Evolutionary conservation across 306 rosid genomes (phyloP), one percentile per base, ranked within the genome.

Genomic region (Inga leiocalycina): DNA sequence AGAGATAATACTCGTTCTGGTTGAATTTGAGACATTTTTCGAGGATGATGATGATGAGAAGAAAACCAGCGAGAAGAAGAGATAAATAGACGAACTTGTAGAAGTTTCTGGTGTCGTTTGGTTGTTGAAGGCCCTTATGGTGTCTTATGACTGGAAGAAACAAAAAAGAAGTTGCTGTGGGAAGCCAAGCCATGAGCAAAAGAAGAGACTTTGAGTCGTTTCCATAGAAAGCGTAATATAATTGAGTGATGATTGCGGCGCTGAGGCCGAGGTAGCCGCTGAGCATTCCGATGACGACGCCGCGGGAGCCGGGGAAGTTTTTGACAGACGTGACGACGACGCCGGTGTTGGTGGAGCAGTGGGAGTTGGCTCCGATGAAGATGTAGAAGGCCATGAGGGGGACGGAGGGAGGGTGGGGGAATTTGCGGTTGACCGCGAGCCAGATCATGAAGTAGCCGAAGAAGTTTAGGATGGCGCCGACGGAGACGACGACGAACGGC

Each of bases 121-220:
- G 34, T 34, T 83, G 68, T 37, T 86, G 54, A 67, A 68, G 11
- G 12, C 89, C 81, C 66, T 51, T 49, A 64, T 87, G 85, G 45
- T 86, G 61, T 80, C 74, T 82, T 17, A 92, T 83, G 16, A 91
- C 79, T 0, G 90, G 89, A 1, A 91, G 46, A 30, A 92, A 88
- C 64, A 70, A 37, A 9, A 92, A 79, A 43, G 93, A 80, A 3
- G 84, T 56, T 6, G 84, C 95, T 3, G 90, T 84, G 8, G 98
- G 98, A 14, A 94, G 78, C 97, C 97, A 94, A 1, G 93, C 93
- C 81, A 91, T 85, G 30, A 92, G 89, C 70, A 92, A 74, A 67
- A 91, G 80, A 37, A 92, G 82, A 45, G 91, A 85, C 16, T 89
- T 87, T 0, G 90, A 83, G 46, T 92, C 88, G 8, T 87, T 82